A percentile compares a stretch with the other conserved stretches of the same genome.
Evolutionary conservation across 352 stramenopile species (phyloP).

Genomic region (Phytopythium delawarense): DNA sequence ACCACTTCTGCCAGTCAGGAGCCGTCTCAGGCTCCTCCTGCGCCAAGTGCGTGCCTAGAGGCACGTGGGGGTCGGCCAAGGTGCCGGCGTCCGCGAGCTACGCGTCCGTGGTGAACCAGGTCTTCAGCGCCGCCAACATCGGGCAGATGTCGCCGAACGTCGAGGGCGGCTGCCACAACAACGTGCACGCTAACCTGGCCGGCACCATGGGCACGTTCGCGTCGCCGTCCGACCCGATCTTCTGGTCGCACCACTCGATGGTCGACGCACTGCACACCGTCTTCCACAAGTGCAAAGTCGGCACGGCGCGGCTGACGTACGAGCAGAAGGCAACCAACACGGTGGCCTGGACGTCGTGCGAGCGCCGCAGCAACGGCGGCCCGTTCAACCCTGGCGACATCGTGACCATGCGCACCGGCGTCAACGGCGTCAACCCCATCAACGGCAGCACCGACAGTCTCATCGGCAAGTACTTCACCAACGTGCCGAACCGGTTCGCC

Average conservation of each 20-base stretch:
- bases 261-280: slow-evolving; percentile 65
- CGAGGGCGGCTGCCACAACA: slow-evolving; percentile 55
- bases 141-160: slow-evolving; percentile 41
- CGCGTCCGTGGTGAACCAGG: slow-evolving; percentile 39
- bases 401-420: slow-evolving; percentile 38
- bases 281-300: slow-evolving; percentile 69
- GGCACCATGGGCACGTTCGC: slow-evolving; percentile 44
- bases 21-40: slow-evolving; percentile 18
- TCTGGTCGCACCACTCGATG: slow-evolving; percentile 70
- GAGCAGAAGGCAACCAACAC: slow-evolving; percentile 39
- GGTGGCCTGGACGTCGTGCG: slow-evolving; percentile 44
- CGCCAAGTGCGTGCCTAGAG: slow-evolving; percentile 44
- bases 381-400: slow-evolving; percentile 40
- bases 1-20: slow-evolving; percentile 55
- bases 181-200: slow-evolving; percentile 45
- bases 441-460: slow-evolving; percentile 26
- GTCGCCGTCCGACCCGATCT: slow-evolving; percentile 57
- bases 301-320: slow-evolving; percentile 33
- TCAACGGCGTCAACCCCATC: slow-evolving; percentile 31
- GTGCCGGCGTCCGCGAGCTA: slow-evolving; percentile 36
- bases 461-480: slow-evolving; percentile 36
- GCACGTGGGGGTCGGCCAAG: slow-evolving; percentile 21
- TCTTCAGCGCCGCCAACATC: slow-evolving; percentile 49
- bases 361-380: slow-evolving; percentile 20
- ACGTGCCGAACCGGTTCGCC: slow-evolving; percentile 31